Base-by-base conservation (phyloP, 306 rosid genomes). In the Cicer arietinum region DNA sequence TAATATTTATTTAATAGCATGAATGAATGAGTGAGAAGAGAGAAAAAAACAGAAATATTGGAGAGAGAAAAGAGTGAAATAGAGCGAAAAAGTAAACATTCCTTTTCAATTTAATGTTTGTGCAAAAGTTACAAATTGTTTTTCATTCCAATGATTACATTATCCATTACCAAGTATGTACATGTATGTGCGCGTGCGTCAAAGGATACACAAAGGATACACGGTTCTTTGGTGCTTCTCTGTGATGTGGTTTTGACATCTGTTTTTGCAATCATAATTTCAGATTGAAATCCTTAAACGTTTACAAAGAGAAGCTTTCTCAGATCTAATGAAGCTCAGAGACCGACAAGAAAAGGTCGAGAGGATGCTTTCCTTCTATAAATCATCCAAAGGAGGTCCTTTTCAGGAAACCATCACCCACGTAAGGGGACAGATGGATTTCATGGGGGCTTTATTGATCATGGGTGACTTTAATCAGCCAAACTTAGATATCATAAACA, bases 321-420 rank as follows among this genome's bases (percentile, higher is more conserved):
- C 99, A 0, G 99, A 94, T 84, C 56, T 92, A 56, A 90, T 89
- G 95, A 92, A 85, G 71, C 86, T 94, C 22, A 87, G 96, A 79
- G 97, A 94, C 78, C 86, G 97, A 53, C 99, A 94, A 81, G 99
- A 94, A 11, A 92, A 94, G 85, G 85, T 92, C 22, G 96, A 92
- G 88, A 81, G 80, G 40, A 40, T 86, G 37, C 84, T 92, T 74
- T 86, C 99, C 41, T 85, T 89, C 75, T 90, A 90, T 68, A 87
- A 87, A 76, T 74, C 95, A 14, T 75, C 92, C 6, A 84, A 79
- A 82, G 88, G 85, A 46, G 86, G 95, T 64, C 99, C 93, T 14
- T 91, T 91, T 62, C 85, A 81, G 18, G 99, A 92, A 85, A 60
- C 76, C 47, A 72, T 77, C 59, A 90, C 95, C 8, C 81, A 54